Base-by-base conservation (phyloP, 805 yeast species). In the Candida tallmaniae region DNA sequence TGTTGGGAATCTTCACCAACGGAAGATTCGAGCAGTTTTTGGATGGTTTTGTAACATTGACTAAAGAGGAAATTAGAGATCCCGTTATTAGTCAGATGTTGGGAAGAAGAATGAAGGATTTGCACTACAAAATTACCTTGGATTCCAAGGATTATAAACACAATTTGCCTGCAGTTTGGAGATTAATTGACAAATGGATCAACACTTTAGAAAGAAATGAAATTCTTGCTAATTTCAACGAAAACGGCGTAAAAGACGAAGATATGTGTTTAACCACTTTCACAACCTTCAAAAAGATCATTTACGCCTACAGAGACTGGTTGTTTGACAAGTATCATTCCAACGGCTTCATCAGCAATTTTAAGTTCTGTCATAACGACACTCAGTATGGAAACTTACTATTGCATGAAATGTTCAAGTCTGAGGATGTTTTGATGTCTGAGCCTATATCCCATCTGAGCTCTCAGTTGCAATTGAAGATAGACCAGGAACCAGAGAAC, bases 51-150 rank as follows among this genome's bases (percentile, higher is more conserved):
- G 65, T 73, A 35, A 81, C 97, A 1, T 70, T 93, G 47, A 77
- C 79, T 23, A 81, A 77, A 44, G 69, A 74, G 6, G 86, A 85
- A 46, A 75, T 93, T 32, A 71, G 94, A 54, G 78, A 79, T 43
- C 78, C 86, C 42, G 80, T 78, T 19, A 79, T 84, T 13, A 77
- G 88, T 31, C 79, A 81, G 44, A 83, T 85, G 67, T 81, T 93
- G 44, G 97, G 96, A 10, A 78, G 95, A 66, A 80, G 98, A 65
- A 93, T 93, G 97, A 82, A 89, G 51, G 97, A 93, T 47, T 69
- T 93, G 36, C 98, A 93, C 53, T 70, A 70, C 37, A 89, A 90
- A 49, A 79, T 93, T 14, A 77, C 75, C 10, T 62, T 93, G 34
- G 71, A 75, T 15, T 54, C 59, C 2, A 62, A 60, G 3, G 96